Conservation (phyloP, 176 grass and related monocot species). For the Zoysia japonica region DNA sequence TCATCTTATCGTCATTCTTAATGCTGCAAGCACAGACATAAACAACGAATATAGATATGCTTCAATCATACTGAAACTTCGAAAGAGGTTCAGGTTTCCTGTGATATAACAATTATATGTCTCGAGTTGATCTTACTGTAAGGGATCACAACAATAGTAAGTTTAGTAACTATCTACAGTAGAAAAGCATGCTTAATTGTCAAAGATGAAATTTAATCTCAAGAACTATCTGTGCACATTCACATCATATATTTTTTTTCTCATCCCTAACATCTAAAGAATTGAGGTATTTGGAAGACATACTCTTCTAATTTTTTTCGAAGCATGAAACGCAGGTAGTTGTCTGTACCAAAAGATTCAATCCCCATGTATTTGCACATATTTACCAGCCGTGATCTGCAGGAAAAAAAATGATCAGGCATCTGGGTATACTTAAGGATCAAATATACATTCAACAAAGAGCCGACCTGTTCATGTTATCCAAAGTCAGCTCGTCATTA, state of each 20-base stretch:
- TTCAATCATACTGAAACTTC: neutral
- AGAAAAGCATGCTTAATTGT: conserved; percentile 15
- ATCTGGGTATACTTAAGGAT: conserved; percentile 28
- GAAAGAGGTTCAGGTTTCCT: neutral
- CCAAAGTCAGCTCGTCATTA: conserved; percentile 96
- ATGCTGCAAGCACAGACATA: conserved; percentile 59
- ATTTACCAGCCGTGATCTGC: conserved; percentile 87
- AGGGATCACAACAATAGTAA: neutral
- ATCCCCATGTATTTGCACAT: conserved; percentile 99
- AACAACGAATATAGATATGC: conserved; percentile 14
- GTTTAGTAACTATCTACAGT: neutral
- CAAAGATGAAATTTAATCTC: conserved; percentile 18
- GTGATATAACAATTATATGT: neutral
- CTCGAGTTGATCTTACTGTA: neutral
- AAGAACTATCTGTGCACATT: conserved; percentile 5
- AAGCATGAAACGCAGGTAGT: conserved; percentile 95
- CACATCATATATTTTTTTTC: conserved; percentile 18
- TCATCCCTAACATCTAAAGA: conserved; percentile 19
- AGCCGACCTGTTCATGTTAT: conserved; percentile 87
- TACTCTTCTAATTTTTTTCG: conserved; percentile 85
- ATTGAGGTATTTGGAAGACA: conserved; percentile 29
- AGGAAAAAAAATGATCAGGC: conserved; percentile 25
- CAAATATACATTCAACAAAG: conserved; percentile 27
- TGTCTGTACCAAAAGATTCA: conserved; percentile 84
- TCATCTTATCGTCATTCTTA: conserved; percentile 92